Evolutionary conservation across 2,329 filamentous ascomycete genomes (phyloP).

Genomic region (Pezizomycotina sp.): DNA sequence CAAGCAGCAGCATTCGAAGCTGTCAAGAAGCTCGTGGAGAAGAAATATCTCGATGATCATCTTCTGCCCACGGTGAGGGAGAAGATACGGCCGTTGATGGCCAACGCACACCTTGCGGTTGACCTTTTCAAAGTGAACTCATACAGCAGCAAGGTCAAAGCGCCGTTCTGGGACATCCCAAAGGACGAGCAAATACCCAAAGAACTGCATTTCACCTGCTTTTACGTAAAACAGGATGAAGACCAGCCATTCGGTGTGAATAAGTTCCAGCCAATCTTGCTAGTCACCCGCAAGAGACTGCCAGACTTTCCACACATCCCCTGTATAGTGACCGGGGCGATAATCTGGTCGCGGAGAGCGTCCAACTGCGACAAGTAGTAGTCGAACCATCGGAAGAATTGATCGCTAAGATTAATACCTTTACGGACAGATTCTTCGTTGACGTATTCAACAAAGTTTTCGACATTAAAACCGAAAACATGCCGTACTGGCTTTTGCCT

Average conservation of each 20-base stretch:
- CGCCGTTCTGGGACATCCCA: conserved; percentile 47
- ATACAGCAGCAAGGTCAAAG: conserved; percentile 68
- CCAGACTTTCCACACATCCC: conserved; percentile 47
- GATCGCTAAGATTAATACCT: conserved; percentile 45
- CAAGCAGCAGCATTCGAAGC: conserved; percentile 77
- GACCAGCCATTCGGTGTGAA: conserved; percentile 40
- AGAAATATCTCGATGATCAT: conserved; percentile 53
- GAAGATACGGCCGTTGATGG: conserved; percentile 59
- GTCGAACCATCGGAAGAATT: conserved; percentile 32
- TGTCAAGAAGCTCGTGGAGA: conserved; percentile 51
- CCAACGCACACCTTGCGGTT: conserved; percentile 75
- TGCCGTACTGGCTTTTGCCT: conserved; percentile 77
- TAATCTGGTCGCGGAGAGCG: conserved; percentile 33
- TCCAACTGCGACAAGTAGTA: conserved; percentile 34
- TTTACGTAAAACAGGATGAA: conserved; percentile 21
- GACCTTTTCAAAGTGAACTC: conserved; percentile 55
- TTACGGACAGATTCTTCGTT: conserved; percentile 59
- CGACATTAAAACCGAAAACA: conserved; percentile 41
- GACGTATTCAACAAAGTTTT: conserved; percentile 86
- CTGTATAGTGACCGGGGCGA: conserved; percentile 53
- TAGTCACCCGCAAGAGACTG: conserved; percentile 52
- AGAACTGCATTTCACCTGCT: too few relatives aligned
- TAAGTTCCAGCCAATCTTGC: conserved; percentile 45
- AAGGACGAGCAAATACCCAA: too few relatives aligned
- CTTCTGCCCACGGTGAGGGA: conserved; percentile 52